Evolutionary conservation across 495 filamentous ascomycete genomes (phyloP).

Genomic region (Viridothelium virens): DNA sequence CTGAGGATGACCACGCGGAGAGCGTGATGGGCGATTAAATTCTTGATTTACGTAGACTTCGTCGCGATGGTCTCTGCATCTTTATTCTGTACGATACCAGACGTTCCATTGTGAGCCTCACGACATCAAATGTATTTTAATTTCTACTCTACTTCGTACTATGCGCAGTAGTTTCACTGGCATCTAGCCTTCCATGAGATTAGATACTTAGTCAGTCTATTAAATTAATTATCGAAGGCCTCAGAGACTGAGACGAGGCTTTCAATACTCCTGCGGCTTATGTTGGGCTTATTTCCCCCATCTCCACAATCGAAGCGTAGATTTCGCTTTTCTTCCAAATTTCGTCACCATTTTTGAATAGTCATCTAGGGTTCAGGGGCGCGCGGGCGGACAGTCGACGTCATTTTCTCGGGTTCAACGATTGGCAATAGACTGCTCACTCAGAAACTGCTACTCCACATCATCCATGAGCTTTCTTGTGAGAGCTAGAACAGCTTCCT

Average conservation of each 20-base stretch:
- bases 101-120: background rate
- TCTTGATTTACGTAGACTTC: background rate
- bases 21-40: constrained; percentile 2
- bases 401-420: background rate
- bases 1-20: background rate
- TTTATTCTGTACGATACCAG: background rate
- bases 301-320: background rate
- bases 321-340: no score
- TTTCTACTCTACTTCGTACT: background rate
- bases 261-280: background rate
- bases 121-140: background rate
- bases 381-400: background rate
- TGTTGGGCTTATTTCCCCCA: background rate
- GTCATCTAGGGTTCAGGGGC: background rate
- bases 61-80: background rate
- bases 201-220: no score
- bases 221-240: no score
- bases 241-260: background rate
- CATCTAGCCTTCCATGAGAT: no score
- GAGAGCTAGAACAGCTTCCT: background rate
- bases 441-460: background rate
- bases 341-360: background rate
- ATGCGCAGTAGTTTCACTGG: background rate
- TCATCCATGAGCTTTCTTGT: background rate
- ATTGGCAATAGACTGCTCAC: background rate